These are phyloP conservation scores for Globisporangium echinulatum DNA, from an alignment of 352 stramenopile species.

Conservation along the genomic window DNA sequence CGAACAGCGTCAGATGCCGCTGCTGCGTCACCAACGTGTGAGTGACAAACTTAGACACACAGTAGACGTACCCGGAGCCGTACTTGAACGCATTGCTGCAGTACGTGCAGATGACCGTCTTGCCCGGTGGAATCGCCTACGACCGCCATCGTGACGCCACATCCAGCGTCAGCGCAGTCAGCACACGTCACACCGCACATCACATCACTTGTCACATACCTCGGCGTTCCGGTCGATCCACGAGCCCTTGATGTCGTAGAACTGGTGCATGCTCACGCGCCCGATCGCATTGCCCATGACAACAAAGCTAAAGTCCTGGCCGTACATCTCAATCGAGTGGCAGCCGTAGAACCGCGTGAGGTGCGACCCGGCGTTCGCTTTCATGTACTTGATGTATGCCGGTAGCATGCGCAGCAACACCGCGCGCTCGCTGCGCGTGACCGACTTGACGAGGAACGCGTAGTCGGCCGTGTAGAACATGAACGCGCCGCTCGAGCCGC, in stretches of 20 bases:
- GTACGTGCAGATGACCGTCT: constrained; percentile 81
- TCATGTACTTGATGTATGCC: constrained; percentile 78
- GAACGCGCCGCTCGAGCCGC: constrained; percentile 83
- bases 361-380: constrained; percentile 66
- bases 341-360: constrained; percentile 88
- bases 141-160: neutral
- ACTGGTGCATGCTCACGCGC: constrained; percentile 78
- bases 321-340: constrained; percentile 89
- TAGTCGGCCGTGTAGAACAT: constrained; percentile 91
- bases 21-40: neutral
- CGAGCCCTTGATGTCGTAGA: constrained; percentile 89
- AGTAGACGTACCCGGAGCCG: constrained; percentile 41
- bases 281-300: constrained; percentile 89
- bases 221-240: constrained; percentile 83
- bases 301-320: constrained; percentile 83
- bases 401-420: constrained; percentile 82
- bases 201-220: constrained; percentile 18
- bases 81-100: constrained; percentile 78
- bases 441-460: constrained; percentile 84
- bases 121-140: constrained; percentile 68
- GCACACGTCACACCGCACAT: neutral
- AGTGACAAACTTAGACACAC: too few species aligned
- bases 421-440: constrained; percentile 69
- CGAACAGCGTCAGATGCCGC: neutral
- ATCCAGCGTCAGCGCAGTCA: neutral